Base-by-base conservation (phyloP, 768 basidiomycete species). In the Podaxis mareebaensis region DNA sequence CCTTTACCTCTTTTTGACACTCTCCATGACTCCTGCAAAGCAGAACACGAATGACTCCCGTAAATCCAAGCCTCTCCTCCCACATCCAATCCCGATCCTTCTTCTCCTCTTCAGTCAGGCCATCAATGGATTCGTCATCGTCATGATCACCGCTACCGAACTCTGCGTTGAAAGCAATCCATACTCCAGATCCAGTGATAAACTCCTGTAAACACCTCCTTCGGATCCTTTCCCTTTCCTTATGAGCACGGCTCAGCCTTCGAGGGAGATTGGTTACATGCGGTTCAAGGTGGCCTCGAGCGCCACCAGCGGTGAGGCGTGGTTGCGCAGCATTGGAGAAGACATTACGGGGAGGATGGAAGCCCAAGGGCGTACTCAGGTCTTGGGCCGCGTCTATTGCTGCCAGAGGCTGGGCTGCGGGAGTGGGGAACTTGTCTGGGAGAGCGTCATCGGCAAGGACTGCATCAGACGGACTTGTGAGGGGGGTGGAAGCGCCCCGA, bases 41-140 rank as follows among this genome's bases (percentile, higher is more conserved):
- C 3, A 52, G 38, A 13, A 61, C 60, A 12, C 60, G 51, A 30
- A 61, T 54, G 6, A 61, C 60, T 4, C 51, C 60, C 13, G 60
- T 51, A 44, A 42, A 61, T 3, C 39, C 60, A 8, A 53, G 12
- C 2, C 30, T 20, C 39, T 53, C 60, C 11, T 61, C 38, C 51
- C 60, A 61, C 52, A 53, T 61, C 60, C 60, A 61, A 30, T 61
- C 51, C 15, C 39, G 53, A 17, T 61, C 60, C 3, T 44, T 55
- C 54, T 10, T 39, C 54, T 39, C 54, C 22, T 55, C 54, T 6
- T 38, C 12, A 12, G 20, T 39, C 36, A 55, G 28, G 10, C 2
- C 26, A 44, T 61, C 39, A 20, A 3, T 13, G 15, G 8, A 5
- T 15, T 22, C 24, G 42, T 44, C 49, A 55, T 39, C 54, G 4